Percentiles rank a stretch among this genome's conserved stretches.
Conservation (phyloP, 164 flowering plant species). For the Berberis thunbergii region DNA sequence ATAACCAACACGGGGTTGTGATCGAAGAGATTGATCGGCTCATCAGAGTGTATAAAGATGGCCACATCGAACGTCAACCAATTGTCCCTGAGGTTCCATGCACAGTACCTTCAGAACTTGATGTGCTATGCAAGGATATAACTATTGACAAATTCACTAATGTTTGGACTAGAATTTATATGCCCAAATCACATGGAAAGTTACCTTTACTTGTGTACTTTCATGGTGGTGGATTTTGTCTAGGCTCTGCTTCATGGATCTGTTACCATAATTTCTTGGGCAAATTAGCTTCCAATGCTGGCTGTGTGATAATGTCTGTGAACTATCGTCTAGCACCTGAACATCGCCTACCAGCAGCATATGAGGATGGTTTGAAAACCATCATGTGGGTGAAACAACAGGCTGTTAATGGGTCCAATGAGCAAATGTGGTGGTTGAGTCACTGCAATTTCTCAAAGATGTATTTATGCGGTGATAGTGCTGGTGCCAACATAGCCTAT, state of each 20-base stretch:
- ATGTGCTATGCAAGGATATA: constrained; percentile 35
- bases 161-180: constrained; percentile 41
- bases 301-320: constrained; percentile 37
- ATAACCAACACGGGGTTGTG: constrained; percentile 19
- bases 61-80: constrained; percentile 44
- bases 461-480: constrained; percentile 43
- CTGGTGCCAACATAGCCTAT: constrained; percentile 46
- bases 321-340: constrained; percentile 51
- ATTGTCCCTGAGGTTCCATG: constrained; percentile 31
- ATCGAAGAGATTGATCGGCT: constrained; percentile 43
- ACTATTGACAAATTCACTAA: constrained; percentile 30
- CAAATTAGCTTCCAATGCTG: constrained; percentile 21
- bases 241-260: constrained; percentile 54
- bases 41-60: constrained; percentile 46
- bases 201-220: constrained; percentile 43
- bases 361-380: constrained; percentile 35
- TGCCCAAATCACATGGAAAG: constrained; percentile 24
- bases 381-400: constrained; percentile 29
- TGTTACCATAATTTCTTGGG: constrained; percentile 50
- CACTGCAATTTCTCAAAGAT: constrained; percentile 29
- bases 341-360: constrained; percentile 47
- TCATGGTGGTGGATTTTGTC: constrained; percentile 64
- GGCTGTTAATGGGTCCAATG: constrained; percentile 10
- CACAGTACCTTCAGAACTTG: constrained; percentile 21
- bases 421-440: constrained; percentile 28